Evolutionary conservation across 2,329 filamentous ascomycete species (phyloP).

Genomic region (Fusarium subtropicale): DNA sequence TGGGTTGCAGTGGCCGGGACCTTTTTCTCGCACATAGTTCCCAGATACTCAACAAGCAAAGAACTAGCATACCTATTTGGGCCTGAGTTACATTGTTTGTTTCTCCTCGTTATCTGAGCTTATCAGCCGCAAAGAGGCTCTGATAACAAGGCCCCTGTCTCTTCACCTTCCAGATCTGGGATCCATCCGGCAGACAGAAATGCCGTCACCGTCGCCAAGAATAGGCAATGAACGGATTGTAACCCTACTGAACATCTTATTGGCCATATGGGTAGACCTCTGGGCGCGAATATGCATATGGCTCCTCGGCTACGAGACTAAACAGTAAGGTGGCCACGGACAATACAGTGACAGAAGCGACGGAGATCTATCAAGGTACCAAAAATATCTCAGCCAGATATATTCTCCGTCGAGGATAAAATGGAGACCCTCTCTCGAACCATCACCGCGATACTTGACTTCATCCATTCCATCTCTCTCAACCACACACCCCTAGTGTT

Average conservation of each 20-base stretch:
- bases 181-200: neutral
- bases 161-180: constrained; percentile 33
- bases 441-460: neutral
- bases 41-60: no score
- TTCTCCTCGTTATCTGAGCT: neutral
- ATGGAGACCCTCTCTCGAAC: neutral
- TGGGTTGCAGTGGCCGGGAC: neutral
- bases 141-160: neutral
- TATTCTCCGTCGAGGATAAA: neutral
- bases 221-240: constrained; percentile 12
- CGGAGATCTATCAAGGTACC: neutral
- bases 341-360: neutral
- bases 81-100: neutral
- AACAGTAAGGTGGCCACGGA: neutral
- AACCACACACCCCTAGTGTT: neutral
- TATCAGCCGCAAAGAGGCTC: neutral
- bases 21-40: neutral
- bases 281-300: neutral
- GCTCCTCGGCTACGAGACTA: neutral
- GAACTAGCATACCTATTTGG: neutral
- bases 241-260: neutral
- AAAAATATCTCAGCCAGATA: neutral
- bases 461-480: neutral
- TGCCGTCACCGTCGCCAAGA: constrained; percentile 30
- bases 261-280: neutral